These are phyloP conservation scores for Aspergillus olivimuriae DNA, from an alignment of 495 filamentous ascomycete species.

Conservation along the genomic window DNA sequence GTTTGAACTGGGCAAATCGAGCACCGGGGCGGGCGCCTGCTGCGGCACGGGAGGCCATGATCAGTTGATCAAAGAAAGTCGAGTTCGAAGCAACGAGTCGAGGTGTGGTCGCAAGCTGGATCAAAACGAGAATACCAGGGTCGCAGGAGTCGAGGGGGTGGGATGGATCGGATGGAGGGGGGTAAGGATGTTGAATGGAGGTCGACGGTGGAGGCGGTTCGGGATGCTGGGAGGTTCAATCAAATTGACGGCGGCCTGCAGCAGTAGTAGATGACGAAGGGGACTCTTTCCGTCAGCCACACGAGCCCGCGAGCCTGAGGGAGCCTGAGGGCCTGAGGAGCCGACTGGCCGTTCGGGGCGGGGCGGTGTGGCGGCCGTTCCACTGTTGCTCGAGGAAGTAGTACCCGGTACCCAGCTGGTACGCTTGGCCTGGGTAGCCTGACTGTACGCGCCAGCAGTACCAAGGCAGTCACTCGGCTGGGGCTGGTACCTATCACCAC, in stretches of 20 bases:
- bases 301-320: too few relatives aligned
- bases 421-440: too few relatives aligned
- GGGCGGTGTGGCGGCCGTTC: constrained; percentile 11
- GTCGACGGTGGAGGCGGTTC: constrained; percentile 11
- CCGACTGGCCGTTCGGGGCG: constrained; percentile 16
- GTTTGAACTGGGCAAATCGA: constrained; percentile 98
- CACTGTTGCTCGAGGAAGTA: too few relatives aligned
- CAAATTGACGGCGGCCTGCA: constrained; percentile 11
- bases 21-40: constrained; percentile 69
- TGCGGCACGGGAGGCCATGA: constrained; percentile 75
- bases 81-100: neutral
- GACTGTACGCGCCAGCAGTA: too few relatives aligned
- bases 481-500: too few relatives aligned
- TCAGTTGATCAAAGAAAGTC: constrained; percentile 7
- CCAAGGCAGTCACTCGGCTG: too few relatives aligned
- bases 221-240: constrained; percentile 14
- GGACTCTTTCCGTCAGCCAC: constrained; percentile 20
- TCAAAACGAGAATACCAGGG: constrained; percentile 2
- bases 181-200: constrained; percentile 1
- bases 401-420: too few relatives aligned
- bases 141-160: neutral
- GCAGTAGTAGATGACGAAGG: constrained; percentile 20
- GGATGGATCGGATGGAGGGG: constrained; percentile 2
- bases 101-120: constrained; percentile 1
- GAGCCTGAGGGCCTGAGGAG: too few relatives aligned